Evolutionary conservation across 163 green algal species (phyloP), one percentile per base, ranked within the genome.

Genomic region (Scenedesmus sp.): DNA sequence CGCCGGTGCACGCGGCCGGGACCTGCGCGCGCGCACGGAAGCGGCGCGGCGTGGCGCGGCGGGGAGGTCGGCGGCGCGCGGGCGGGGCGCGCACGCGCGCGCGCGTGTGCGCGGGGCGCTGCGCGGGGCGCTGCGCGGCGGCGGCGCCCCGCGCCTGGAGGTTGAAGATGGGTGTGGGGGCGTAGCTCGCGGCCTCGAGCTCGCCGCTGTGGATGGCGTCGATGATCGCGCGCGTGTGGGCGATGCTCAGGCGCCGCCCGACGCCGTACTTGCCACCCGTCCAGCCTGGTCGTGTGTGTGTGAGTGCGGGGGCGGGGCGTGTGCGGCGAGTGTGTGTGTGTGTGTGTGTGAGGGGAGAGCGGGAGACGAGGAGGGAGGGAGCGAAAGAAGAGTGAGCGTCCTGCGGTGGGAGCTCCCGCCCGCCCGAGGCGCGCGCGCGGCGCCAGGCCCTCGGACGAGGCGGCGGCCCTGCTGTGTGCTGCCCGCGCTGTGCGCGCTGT

Each of bases 151-250:
- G 17, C 70, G 92, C 89, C 81, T 93, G 70, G 47, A 98, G 87
- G 28, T 86, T 82, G 79, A 99, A 99, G 13, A 98, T 86, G 50
- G 91, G 89, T 24, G 90, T 95, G 6, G 71, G 81, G 0, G 75
- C 56, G 75, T 79, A 93, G 33, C 94, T 65, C 0, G 78, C 90
- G 3, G 81, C 54, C 2, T 63, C 39, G 48, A 99, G 89, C 82
- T 95, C 91, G 20, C 96, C 96, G 15, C 63, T 87, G 88, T 98
- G 96, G 78, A 98, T 98, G 76, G 95, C 95, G 67, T 98, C 90
- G 62, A 99, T 89, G 72, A 99, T 99, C 48, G 93, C 91, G 33
- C 96, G 92, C 9, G 96, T 99, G 90, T 98, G 83, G 1, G 4
- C 87, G 24, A 99, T 85, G 77, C 91, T 95, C 76, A 99, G 98